These are phyloP conservation scores for Pythium insidiosum DNA, from an alignment of 352 stramenopile species.

Conservation along the genomic window DNA sequence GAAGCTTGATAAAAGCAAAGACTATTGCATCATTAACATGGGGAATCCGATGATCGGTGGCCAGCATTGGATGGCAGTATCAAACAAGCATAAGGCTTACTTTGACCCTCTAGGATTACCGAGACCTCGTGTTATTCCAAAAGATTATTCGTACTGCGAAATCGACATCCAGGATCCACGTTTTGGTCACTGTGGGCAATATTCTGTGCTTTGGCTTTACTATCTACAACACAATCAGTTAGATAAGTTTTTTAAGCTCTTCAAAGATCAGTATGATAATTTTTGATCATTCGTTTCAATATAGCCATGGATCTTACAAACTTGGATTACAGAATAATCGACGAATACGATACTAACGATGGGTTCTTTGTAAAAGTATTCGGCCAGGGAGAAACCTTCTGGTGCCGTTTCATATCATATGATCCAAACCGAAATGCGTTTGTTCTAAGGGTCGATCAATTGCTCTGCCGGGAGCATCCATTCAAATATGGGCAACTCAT, in stretches of 20 bases:
- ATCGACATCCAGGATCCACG: conserved; percentile 10
- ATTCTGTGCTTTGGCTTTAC: conserved; percentile 10
- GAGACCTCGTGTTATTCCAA: conserved; percentile 6
- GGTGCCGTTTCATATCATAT: conserved; percentile 10
- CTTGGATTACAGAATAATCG: conserved; percentile 9
- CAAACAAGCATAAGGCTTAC: conserved; percentile 11
- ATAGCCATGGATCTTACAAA: conserved; percentile 12
- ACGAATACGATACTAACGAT: conserved; percentile 8
- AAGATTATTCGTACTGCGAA: conserved; percentile 4
- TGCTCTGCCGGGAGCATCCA: conserved; percentile 9
- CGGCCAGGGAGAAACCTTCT: conserved; percentile 7
- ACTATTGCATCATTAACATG: conserved; percentile 13
- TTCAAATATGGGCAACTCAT: conserved; percentile 10
- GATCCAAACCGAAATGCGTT: conserved; percentile 8
- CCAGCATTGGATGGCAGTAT: conserved; percentile 9
- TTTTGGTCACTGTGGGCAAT: conserved; percentile 12
- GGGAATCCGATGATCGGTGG: conserved; percentile 3
- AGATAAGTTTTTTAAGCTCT: conserved; percentile 11
- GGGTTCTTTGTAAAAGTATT: conserved; percentile 11
- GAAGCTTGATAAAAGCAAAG: conserved; percentile 6
- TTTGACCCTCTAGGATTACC: conserved; percentile 9
- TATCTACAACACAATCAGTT: conserved; percentile 9
- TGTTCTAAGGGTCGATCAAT: conserved; percentile 7
- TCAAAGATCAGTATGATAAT: conserved; percentile 15
- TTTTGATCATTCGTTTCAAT: conserved; percentile 8